Conservation (phyloP, 192 early-diverging fungal genomes). For the Lobosporangium transversale region DNA sequence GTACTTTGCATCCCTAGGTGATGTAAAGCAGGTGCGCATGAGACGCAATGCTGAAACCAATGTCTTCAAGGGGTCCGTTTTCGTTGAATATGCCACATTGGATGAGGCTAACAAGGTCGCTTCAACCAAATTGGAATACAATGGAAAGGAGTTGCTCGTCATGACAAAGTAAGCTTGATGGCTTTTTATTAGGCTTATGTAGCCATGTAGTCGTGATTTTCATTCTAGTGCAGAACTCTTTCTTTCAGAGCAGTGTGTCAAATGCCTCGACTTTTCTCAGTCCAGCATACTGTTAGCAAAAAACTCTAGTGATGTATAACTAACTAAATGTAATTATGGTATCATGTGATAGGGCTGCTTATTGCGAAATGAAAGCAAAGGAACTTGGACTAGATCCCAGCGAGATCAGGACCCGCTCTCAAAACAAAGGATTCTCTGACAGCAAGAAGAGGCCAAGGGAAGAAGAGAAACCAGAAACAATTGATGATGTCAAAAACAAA, state of each 20-base stretch:
- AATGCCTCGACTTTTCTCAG: too few relatives aligned
- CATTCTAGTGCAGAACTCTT: too few relatives aligned
- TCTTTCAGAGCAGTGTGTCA: too few relatives aligned
- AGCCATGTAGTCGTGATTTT: too few relatives aligned
- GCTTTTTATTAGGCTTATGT: too few relatives aligned
- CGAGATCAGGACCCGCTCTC: conserved; percentile 27
- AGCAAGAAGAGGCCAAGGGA: conserved; percentile 44
- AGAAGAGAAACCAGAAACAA: conserved; percentile 31
- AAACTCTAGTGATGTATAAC: too few relatives aligned
- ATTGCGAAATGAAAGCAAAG: conserved; percentile 56
- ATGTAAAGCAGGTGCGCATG: conserved; percentile 55
- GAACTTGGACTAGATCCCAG: conserved; percentile 53
- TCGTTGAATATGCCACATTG: conserved; percentile 59
- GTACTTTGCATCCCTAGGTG: conserved; percentile 52
- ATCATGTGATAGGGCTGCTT: conserved; percentile 32
- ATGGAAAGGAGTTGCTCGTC: conserved; percentile 53
- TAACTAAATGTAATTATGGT: neutral
- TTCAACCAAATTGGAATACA: conserved; percentile 53
- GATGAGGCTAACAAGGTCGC: conserved; percentile 62
- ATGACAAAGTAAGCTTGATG: conserved; percentile 64
- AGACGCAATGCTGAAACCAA: conserved; percentile 15
- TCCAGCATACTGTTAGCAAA: too few relatives aligned
- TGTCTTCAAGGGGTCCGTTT: conserved; percentile 59
- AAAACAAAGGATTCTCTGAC: conserved; percentile 40
- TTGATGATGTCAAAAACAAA: conserved; percentile 49